These are phyloP conservation scores for Skeletonema costatum DNA, from an alignment of 108 stramenopile species.

Conservation along the genomic window DNA sequence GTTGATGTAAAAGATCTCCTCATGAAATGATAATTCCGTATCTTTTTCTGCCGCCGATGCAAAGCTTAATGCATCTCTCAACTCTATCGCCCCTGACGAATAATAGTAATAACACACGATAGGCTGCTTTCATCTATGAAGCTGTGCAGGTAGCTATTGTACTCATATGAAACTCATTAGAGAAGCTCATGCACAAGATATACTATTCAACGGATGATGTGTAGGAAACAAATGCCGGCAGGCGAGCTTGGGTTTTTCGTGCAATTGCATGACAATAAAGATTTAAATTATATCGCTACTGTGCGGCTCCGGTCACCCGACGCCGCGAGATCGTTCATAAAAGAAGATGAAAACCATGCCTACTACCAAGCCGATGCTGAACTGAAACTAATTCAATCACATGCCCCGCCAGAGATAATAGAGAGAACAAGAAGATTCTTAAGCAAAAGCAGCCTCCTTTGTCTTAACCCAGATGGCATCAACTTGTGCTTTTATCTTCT, in stretches of 20 bases:
- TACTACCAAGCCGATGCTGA: not conserved
- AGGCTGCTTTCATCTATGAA: no score
- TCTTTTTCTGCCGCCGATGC: no score
- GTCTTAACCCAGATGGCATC: slow-evolving; percentile 74
- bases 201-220: not conserved
- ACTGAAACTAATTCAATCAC: not conserved
- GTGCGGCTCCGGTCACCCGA: not conserved
- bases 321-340: not conserved
- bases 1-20: no score
- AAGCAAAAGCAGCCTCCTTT: slow-evolving; percentile 52
- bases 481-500: slow-evolving; percentile 77
- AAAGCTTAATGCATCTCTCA: no score
- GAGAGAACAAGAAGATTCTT: not conserved
- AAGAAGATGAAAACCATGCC: not conserved
- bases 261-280: not conserved
- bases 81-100: no score
- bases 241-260: no score
- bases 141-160: no score
- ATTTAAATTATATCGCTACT: slow-evolving; percentile 1
- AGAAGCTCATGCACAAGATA: no score
- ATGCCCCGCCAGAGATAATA: not conserved
- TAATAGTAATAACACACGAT: no score
- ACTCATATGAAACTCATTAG: no score
- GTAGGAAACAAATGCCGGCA: no score
- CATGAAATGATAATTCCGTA: no score